These are phyloP conservation scores for Phlebiopsis flavidoalba DNA, from an alignment of 768 basidiomycete genomes.

Conservation along the genomic window DNA sequence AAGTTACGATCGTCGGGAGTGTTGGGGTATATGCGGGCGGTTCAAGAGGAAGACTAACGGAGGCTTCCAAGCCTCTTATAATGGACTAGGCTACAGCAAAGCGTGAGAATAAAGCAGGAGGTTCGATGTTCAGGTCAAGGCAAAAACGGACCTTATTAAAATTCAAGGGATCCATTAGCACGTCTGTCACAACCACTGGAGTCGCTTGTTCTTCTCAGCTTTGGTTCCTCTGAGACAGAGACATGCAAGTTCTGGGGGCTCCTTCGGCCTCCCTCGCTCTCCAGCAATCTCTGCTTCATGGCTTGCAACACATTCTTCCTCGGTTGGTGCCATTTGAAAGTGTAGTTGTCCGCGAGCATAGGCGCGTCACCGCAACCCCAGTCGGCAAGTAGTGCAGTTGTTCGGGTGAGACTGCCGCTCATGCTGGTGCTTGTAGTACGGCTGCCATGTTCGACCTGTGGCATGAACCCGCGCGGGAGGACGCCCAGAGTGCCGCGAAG, in stretches of 20 bases:
- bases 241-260: constrained; percentile 38
- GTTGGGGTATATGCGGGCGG: constrained; percentile 46
- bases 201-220: constrained; percentile 29
- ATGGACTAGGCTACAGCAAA: constrained; percentile 31
- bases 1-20: constrained; percentile 40
- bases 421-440: constrained; percentile 46
- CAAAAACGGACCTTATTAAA: constrained; percentile 38
- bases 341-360: constrained; percentile 20
- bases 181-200: constrained; percentile 36
- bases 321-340: constrained; percentile 26
- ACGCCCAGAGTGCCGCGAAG: constrained; percentile 45
- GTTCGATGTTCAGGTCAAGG: neutral
- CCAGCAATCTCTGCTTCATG: constrained; percentile 39
- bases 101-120: neutral
- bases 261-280: constrained; percentile 34
- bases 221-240: constrained; percentile 29
- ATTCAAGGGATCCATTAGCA: constrained; percentile 43
- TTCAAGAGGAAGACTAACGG: too few relatives aligned
- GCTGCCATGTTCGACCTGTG: constrained; percentile 45
- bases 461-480: constrained; percentile 46
- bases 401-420: constrained; percentile 44
- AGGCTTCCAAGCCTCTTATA: constrained; percentile 42
- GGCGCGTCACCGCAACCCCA: constrained; percentile 47
- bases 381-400: constrained; percentile 48
- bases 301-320: constrained; percentile 23